phyloP scores from a whole-genome alignment of 2,329 filamentous ascomycete genomes.

The Aspergillus brasiliensis region DNA sequence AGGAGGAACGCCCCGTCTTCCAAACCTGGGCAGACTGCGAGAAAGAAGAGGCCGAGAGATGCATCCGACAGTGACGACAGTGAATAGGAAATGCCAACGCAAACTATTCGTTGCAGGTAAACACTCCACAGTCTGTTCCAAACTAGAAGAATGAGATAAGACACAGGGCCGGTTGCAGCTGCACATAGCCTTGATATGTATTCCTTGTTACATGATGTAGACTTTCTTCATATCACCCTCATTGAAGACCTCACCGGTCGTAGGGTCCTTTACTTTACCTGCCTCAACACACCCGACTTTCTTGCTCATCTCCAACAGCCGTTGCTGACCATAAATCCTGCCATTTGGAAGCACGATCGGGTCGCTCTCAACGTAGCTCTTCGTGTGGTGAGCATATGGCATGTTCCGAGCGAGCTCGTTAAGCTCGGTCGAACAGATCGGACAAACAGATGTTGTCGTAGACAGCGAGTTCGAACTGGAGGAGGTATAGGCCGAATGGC shows the following conservation, averaged over 20 bases:
- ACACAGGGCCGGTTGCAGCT: not conserved
- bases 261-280: constrained; percentile 74
- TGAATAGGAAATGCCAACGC: not conserved
- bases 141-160: not conserved
- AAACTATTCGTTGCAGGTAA: not conserved
- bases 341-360: constrained; percentile 85
- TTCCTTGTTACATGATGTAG: constrained; percentile 70
- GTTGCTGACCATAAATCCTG: constrained; percentile 76
- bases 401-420: constrained; percentile 87
- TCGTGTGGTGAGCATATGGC: constrained; percentile 92
- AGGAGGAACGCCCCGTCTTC: not conserved
- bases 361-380: constrained; percentile 88
- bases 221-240: constrained; percentile 75
- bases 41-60: constrained; percentile 34
- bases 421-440: constrained; percentile 93
- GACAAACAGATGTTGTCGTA: constrained; percentile 77
- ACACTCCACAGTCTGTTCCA: not conserved
- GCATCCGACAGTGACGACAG: constrained; percentile 37
- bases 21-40: constrained; percentile 29
- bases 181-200: not conserved
- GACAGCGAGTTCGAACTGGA: constrained; percentile 55
- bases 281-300: constrained; percentile 69
- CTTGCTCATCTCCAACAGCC: constrained; percentile 73
- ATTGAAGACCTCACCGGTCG: constrained; percentile 69
- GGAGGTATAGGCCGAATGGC: constrained; percentile 69